Evolutionary conservation across 495 filamentous ascomycete genomes (phyloP).

Genomic region (Thozetella sp.): DNA sequence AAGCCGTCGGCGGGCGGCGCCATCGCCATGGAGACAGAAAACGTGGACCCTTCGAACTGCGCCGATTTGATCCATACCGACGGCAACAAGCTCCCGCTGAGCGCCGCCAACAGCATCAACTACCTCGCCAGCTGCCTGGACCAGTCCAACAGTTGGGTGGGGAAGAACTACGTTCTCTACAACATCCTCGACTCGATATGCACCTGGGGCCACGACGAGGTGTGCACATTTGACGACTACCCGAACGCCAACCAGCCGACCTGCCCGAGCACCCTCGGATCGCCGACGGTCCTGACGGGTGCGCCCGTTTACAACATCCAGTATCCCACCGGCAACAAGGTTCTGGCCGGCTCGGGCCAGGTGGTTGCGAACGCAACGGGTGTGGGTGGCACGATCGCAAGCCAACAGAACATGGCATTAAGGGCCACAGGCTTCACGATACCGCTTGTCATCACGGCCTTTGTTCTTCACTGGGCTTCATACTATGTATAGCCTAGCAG

Average conservation of each 20-base stretch:
- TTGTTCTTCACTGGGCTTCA: not conserved
- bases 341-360: constrained; percentile 33
- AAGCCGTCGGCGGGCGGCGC: constrained; percentile 43
- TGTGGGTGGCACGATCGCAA: not conserved
- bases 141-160: constrained; percentile 39
- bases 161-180: constrained; percentile 40
- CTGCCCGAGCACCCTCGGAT: constrained; percentile 38
- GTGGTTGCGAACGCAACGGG: constrained; percentile 21
- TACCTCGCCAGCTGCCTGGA: constrained; percentile 44
- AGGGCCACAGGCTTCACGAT: not conserved
- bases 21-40: constrained; percentile 39
- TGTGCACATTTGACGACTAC: constrained; percentile 44
- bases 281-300: constrained; percentile 26
- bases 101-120: constrained; percentile 52
- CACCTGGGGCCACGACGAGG: constrained; percentile 44
- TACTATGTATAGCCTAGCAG: not conserved
- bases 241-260: constrained; percentile 43
- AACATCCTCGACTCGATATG: constrained; percentile 46
- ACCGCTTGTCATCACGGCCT: not conserved
- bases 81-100: constrained; percentile 43
- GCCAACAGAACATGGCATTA: not conserved
- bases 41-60: constrained; percentile 34
- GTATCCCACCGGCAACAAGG: constrained; percentile 41
- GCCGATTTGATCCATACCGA: constrained; percentile 39
- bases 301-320: constrained; percentile 48